Percentiles rank a stretch among this genome's conserved stretches.
Conservation (phyloP, 1,284 basidiomycete species). For the Trametes polyzona region DNA sequence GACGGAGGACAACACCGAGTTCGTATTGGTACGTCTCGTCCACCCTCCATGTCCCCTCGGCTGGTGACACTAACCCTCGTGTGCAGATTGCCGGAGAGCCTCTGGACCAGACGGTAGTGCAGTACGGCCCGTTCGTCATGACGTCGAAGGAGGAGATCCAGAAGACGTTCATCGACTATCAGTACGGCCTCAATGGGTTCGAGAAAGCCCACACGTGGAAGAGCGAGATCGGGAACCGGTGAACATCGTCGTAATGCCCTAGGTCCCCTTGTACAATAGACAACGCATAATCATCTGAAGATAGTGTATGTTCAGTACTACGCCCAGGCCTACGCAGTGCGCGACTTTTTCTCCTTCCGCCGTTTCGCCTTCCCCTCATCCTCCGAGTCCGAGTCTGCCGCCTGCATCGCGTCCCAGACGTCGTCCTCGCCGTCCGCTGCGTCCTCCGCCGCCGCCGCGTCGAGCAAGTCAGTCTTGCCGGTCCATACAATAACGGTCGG, state of each 20-base stretch:
- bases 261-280: not conserved
- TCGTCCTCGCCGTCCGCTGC: conserved; percentile 49
- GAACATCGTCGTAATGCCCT: not conserved
- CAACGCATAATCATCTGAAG: too few species aligned
- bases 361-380: conserved; percentile 19
- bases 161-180: conserved; percentile 84
- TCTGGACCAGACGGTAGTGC: conserved; percentile 85
- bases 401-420: conserved; percentile 45
- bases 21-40: conserved; percentile 60
- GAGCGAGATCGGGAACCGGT: conserved; percentile 71
- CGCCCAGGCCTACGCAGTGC: conserved; percentile 7
- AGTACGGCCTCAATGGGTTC: conserved; percentile 83
- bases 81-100: conserved; percentile 83
- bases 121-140: conserved; percentile 91
- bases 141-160: conserved; percentile 81
- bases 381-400: conserved; percentile 36
- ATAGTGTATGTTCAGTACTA: not conserved
- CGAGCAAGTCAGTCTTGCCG: conserved; percentile 47
- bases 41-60: not conserved
- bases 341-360: conserved; percentile 23
- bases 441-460: conserved; percentile 37
- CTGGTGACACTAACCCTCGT: not conserved
- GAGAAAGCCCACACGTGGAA: conserved; percentile 90
- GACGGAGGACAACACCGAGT: conserved; percentile 62
- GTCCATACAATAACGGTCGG: conserved; percentile 71